phyloP scores from a whole-genome alignment of 176 grass and related monocot species.

The Poa annua region DNA sequence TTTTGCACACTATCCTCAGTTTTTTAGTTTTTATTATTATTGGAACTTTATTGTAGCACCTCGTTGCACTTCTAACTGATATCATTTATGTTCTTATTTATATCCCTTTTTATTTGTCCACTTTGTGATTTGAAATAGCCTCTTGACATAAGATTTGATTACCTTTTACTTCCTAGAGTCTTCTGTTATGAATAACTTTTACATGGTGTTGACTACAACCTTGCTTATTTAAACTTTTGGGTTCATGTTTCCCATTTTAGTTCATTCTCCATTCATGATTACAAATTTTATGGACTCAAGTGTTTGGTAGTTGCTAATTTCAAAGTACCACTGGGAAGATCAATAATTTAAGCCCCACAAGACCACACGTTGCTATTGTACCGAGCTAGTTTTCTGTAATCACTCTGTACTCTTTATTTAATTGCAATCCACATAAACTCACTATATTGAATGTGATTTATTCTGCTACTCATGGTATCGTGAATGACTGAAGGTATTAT shows the following conservation, averaged over 20 bases:
- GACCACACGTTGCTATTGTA: background rate
- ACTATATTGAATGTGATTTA: background rate
- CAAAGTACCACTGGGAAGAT: background rate
- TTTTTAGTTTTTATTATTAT: background rate
- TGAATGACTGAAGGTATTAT: background rate
- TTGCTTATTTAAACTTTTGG: background rate
- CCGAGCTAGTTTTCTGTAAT: background rate
- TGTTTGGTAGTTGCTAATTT: background rate
- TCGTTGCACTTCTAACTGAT: background rate
- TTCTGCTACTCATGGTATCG: background rate
- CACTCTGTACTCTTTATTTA: background rate
- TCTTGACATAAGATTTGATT: slow-evolving; percentile 20
- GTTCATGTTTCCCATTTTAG: background rate
- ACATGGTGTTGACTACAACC: slow-evolving; percentile 21
- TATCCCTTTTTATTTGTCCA: background rate
- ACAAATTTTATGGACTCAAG: background rate
- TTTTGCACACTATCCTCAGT: slow-evolving; percentile 13
- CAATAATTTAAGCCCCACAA: background rate
- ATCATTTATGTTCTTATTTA: background rate
- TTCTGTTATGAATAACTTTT: background rate
- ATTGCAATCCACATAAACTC: background rate
- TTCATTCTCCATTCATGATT: background rate
- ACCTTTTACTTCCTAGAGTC: background rate
- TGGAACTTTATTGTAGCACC: slow-evolving; percentile 7
- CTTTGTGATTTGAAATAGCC: slow-evolving; percentile 13